Conservation (phyloP, 768 basidiomycete species). For the Tricholoma terreum region DNA sequence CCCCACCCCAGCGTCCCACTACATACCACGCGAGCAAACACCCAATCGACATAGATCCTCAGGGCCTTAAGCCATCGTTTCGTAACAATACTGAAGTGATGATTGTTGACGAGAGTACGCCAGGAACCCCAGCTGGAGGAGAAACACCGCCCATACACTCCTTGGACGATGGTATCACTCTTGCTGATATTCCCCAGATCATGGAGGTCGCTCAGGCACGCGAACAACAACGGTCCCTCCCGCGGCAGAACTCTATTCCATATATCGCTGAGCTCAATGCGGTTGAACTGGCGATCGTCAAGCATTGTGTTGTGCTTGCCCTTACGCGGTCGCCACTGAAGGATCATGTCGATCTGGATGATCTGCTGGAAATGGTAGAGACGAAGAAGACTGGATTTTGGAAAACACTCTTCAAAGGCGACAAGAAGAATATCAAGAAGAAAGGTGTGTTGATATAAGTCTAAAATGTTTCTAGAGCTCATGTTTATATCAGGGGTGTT, state of each 20-base stretch:
- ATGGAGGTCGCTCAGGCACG: constrained; percentile 91
- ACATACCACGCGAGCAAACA: constrained; percentile 40
- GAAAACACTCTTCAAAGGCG: constrained; percentile 92
- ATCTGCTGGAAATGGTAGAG: constrained; percentile 90
- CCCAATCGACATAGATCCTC: constrained; percentile 33
- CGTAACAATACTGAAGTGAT: constrained; percentile 83
- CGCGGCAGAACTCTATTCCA: constrained; percentile 73
- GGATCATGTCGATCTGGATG: constrained; percentile 87
- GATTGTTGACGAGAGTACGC: constrained; percentile 81
- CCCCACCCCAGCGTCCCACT: constrained; percentile 27
- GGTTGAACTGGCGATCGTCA: constrained; percentile 86
- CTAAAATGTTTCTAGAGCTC: constrained; percentile 11
- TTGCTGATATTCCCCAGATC: constrained; percentile 91
- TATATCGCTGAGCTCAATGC: constrained; percentile 82
- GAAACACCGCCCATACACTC: constrained; percentile 28
- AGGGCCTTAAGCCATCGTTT: constrained; percentile 61
- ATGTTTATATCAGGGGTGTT: constrained; percentile 68
- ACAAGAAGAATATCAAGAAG: constrained; percentile 90
- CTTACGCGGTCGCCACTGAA: constrained; percentile 75
- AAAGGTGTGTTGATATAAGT: constrained; percentile 50
- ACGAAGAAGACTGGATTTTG: constrained; percentile 92
- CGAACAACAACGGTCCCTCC: constrained; percentile 81
- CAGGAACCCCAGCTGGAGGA: constrained; percentile 64
- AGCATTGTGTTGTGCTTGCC: constrained; percentile 83
- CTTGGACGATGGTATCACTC: constrained; percentile 79